Evolutionary conservation across 257 asterid genomes (phyloP), one percentile per base, ranked within the genome.

Genomic region (Penstemon newberryi): DNA sequence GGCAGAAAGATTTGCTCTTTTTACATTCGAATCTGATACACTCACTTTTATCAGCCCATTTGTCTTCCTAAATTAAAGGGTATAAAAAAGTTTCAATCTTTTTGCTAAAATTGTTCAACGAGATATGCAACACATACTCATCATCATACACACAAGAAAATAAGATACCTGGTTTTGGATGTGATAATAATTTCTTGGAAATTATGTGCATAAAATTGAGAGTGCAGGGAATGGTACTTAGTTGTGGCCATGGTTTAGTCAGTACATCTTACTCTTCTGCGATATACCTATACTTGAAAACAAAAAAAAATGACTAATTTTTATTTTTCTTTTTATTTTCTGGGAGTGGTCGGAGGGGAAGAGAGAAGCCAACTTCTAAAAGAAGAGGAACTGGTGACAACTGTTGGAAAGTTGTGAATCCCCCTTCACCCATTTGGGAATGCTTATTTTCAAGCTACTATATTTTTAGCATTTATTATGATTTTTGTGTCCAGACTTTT

Each of bases 1-100:
- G 7, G 92, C 97, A 61, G 83, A 73, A 56, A 90, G 85, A 70
- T 84, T 83, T 63, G 96, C 96, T 69, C 71, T 87, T 72, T 76
- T 90, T 7, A 73, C 88, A 77, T 79, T 83, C 50, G 92, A 69
- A 50, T 79, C 76, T 4, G 89, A 81, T 53, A 65, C 59, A 56
- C 69, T 73, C 75, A 75, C 76, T 77, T 37, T 70, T 8, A 76
- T 46, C 71, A 68, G 67, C 66, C 84, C 79, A 57, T 15, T 60
- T 70, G 76, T 81, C 81, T 74, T 81, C 75, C 94, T 87, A 71
- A 33, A 76, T 25, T 6, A 6, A 65, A 8, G 8, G 8, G 55
- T 13, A 15, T 0, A 10, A 10, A 38, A 60, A 39, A 67, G 3
- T 62, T 7, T 19, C 63, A 71, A 49, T 69, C 69, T 60, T 73